Conservation (phyloP, 2,329 filamentous ascomycete genomes). For the Pezicula neosporulosa region DNA sequence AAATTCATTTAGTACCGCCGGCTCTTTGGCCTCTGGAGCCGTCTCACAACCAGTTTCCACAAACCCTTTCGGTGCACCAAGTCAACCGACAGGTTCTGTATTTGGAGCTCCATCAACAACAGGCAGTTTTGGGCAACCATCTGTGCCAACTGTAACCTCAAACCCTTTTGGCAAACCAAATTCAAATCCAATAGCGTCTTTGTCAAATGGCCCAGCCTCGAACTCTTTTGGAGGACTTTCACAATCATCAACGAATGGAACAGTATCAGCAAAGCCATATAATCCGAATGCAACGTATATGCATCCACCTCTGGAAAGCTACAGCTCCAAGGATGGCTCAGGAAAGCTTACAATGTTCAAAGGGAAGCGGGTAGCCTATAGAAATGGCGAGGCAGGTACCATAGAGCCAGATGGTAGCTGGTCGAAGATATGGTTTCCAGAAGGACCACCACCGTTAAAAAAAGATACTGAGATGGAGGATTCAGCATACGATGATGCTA, state of each 20-base stretch:
- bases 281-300: background rate
- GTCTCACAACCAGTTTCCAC: background rate
- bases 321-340: conserved; percentile 15
- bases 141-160: background rate
- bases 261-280: background rate
- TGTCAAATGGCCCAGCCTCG: background rate
- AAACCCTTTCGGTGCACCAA: conserved; percentile 6
- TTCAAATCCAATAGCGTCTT: conserved; percentile 15
- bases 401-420: conserved; percentile 50
- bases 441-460: conserved; percentile 62
- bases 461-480: conserved; percentile 59
- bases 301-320: conserved; percentile 14
- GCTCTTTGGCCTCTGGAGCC: background rate
- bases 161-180: conserved; percentile 10
- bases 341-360: conserved; percentile 56
- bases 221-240: background rate
- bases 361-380: conserved; percentile 59
- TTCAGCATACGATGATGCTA: conserved; percentile 55
- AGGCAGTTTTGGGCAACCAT: conserved; percentile 1
- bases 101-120: background rate
- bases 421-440: conserved; percentile 69
- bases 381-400: conserved; percentile 45
- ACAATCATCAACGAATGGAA: background rate
- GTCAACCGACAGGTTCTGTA: background rate
- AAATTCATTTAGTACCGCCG: conserved; percentile 2